These are phyloP conservation scores for Odontarrhena argentea DNA, from an alignment of 345 rosid genomes.

Conservation along the genomic window DNA sequence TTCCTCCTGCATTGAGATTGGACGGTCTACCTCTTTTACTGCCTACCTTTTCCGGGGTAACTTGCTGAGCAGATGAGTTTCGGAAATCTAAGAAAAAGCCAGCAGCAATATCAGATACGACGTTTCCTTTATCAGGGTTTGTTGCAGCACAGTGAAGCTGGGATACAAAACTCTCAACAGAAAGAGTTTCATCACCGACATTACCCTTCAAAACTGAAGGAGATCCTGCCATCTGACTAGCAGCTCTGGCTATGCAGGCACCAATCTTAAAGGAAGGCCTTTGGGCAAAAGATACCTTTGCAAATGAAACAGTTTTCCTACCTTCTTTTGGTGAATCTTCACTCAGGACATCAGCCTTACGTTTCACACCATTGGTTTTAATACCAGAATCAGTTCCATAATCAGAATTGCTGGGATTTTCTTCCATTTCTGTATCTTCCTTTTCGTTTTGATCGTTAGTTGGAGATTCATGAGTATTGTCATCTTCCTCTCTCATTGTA, in stretches of 20 bases:
- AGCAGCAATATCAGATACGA: conserved; percentile 49
- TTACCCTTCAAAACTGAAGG: conserved; percentile 59
- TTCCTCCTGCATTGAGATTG: conserved; percentile 44
- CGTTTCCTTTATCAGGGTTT: conserved; percentile 55
- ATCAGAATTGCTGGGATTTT: conserved; percentile 27
- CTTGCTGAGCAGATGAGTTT: conserved; percentile 56
- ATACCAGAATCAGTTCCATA: conserved; percentile 50
- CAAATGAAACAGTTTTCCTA: conserved; percentile 62
- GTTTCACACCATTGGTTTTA: conserved; percentile 53
- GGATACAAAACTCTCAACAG: conserved; percentile 63
- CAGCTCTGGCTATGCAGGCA: conserved; percentile 87
- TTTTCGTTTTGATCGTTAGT: conserved; percentile 23
- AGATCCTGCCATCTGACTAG: conserved; percentile 87
- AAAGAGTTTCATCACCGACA: conserved; percentile 57
- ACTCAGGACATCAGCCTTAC: conserved; percentile 52
- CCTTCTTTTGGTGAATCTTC: conserved; percentile 57
- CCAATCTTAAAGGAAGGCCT: conserved; percentile 92
- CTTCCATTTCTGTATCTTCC: conserved; percentile 41
- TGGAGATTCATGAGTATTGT: conserved; percentile 27
- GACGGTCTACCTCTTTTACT: conserved; percentile 57
- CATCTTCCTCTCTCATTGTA: conserved; percentile 29
- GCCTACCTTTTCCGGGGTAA: conserved; percentile 41
- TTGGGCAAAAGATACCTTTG: conserved; percentile 58
- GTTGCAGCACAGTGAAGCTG: conserved; percentile 69
- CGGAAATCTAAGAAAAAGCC: conserved; percentile 82